phyloP scores from a whole-genome alignment of 495 filamentous ascomycete species.

The Delitschia confertaspora region DNA sequence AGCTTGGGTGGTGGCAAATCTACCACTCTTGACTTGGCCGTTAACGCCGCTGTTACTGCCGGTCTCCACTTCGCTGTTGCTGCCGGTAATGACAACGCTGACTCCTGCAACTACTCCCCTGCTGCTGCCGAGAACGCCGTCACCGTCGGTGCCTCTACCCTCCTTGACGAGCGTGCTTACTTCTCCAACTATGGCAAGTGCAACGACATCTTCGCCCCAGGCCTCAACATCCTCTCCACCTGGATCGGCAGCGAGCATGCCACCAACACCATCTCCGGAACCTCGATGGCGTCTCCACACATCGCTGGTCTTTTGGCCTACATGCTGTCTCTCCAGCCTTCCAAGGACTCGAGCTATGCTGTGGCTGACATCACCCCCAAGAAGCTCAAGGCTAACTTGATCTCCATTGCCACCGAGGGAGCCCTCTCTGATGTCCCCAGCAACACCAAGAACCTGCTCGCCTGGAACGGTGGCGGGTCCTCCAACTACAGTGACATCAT shows the following conservation, averaged over 20 bases:
- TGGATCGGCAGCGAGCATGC: slow-evolving; percentile 95
- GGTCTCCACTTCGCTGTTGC: slow-evolving; percentile 97
- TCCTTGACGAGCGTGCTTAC: slow-evolving; percentile 94
- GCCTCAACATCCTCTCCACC: slow-evolving; percentile 92
- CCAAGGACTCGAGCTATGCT: slow-evolving; percentile 78
- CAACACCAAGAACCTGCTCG: slow-evolving; percentile 81
- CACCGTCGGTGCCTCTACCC: slow-evolving; percentile 90
- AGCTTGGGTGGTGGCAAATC: slow-evolving; percentile 96
- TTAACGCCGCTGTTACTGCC: slow-evolving; percentile 83
- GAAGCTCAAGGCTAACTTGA: slow-evolving; percentile 83
- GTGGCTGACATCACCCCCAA: slow-evolving; percentile 83
- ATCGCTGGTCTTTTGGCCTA: slow-evolving; percentile 95
- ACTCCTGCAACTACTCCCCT: slow-evolving; percentile 99
- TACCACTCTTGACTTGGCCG: slow-evolving; percentile 74
- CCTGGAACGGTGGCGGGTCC: slow-evolving; percentile 97
- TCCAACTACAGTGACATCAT: slow-evolving; percentile 85
- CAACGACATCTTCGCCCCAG: slow-evolving; percentile 98
- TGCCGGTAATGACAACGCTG: slow-evolving; percentile 95
- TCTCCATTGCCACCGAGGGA: slow-evolving; percentile 71
- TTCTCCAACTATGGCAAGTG: slow-evolving; percentile 99
- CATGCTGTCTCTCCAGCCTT: slow-evolving; percentile 90
- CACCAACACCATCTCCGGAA: slow-evolving; percentile 97
- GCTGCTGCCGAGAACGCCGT: slow-evolving; percentile 87
- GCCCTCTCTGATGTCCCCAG: slow-evolving; percentile 75
- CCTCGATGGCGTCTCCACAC: slow-evolving; percentile 98